Conservation (phyloP, 2,329 filamentous ascomycete genomes). For the Cryphonectria nitschkei region DNA sequence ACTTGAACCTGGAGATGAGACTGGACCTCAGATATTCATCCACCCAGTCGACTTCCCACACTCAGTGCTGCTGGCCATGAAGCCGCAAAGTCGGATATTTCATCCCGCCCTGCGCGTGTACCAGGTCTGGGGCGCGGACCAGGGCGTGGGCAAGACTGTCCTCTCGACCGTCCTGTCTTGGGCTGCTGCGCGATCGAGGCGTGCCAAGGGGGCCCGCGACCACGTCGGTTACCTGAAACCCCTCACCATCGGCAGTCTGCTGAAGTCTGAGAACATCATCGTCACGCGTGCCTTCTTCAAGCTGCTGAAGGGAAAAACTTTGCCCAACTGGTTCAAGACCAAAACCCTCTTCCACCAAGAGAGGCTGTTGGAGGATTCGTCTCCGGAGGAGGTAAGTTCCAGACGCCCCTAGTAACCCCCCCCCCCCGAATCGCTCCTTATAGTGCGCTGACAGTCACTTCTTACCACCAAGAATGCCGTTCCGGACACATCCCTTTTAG, state of each 20-base stretch:
- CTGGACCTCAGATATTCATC: neutral
- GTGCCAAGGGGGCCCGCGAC: constrained; percentile 40
- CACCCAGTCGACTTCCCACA: neutral
- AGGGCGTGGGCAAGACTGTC: constrained; percentile 83
- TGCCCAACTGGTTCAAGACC: constrained; percentile 46
- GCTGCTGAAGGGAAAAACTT: neutral
- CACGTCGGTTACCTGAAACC: constrained; percentile 74
- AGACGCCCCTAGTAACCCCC: constrained; percentile 28
- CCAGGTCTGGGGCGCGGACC: constrained; percentile 84
- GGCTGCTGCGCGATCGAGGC: constrained; percentile 48
- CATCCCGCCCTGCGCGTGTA: constrained; percentile 71
- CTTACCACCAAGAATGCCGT: neutral
- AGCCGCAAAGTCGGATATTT: constrained; percentile 61
- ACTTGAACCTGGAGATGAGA: neutral
- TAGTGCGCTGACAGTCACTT: neutral
- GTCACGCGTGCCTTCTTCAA: neutral
- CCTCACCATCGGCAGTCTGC: constrained; percentile 77
- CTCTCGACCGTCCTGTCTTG: constrained; percentile 74
- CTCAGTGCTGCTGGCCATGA: constrained; percentile 36
- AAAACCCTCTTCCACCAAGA: constrained; percentile 75
- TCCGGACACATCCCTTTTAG: neutral
- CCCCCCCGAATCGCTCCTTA: neutral
- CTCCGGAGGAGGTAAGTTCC: neutral
- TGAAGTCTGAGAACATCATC: constrained; percentile 50
- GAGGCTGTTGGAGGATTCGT: constrained; percentile 19